A percentile compares a stretch with the other conserved stretches of the same genome.
Conservation (phyloP, 257 asterid genomes). For the Forsythia suspensa region DNA sequence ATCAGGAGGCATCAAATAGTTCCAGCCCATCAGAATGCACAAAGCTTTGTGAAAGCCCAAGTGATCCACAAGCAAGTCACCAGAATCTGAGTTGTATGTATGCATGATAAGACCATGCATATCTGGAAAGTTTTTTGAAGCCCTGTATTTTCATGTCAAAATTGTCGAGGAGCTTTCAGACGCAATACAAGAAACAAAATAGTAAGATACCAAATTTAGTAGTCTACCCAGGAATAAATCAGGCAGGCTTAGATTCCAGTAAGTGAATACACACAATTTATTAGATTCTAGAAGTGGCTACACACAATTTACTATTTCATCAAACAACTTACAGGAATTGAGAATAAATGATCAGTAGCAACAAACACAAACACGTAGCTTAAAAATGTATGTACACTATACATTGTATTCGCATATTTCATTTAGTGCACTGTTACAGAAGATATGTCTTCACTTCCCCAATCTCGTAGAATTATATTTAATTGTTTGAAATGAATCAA, state of each 20-base stretch:
- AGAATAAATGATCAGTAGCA: not conserved
- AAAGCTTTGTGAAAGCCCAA: constrained; percentile 89
- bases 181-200: constrained; percentile 29
- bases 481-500: not conserved
- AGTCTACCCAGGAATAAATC: constrained; percentile 13
- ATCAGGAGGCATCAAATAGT: constrained; percentile 75
- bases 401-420: not conserved
- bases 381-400: not conserved
- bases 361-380: not conserved
- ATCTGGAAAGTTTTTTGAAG: constrained; percentile 74
- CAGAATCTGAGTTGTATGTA: constrained; percentile 65
- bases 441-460: constrained; percentile 9
- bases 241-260: not conserved
- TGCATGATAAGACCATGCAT: constrained; percentile 89
- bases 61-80: constrained; percentile 75
- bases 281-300: not conserved
- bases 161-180: constrained; percentile 45
- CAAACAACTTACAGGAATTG: constrained; percentile 6
- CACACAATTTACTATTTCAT: constrained; percentile 1
- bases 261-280: not conserved
- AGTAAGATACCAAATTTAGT: constrained; percentile 23
- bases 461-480: constrained; percentile 7
- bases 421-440: not conserved
- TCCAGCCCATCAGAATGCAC: constrained; percentile 97
- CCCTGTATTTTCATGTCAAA: constrained; percentile 81